These are phyloP conservation scores for Rhododendron kiyosumense DNA, from an alignment of 148 eudicot genomes.

Conservation along the genomic window DNA sequence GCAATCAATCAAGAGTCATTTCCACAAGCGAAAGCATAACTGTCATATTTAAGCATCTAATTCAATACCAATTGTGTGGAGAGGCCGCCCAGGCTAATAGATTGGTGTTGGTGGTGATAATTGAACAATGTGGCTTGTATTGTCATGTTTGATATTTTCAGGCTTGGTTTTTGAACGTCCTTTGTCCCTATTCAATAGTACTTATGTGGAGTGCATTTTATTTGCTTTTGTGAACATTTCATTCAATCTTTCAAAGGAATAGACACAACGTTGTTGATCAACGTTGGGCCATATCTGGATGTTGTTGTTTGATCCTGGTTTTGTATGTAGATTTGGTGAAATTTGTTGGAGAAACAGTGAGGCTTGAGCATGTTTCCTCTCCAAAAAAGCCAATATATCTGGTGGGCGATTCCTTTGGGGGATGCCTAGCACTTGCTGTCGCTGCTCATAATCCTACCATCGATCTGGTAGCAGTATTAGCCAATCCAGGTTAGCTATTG, in stretches of 20 bases:
- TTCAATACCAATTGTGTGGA: neutral
- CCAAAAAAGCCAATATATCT: slow-evolving; percentile 88
- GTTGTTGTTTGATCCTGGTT: slow-evolving; percentile 10
- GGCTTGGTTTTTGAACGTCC: neutral
- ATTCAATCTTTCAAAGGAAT: neutral
- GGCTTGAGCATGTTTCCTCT: slow-evolving; percentile 51
- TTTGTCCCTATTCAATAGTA: neutral
- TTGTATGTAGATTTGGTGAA: slow-evolving; percentile 59
- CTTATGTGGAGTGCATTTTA: neutral
- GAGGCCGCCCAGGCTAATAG: neutral
- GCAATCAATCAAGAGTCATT: neutral
- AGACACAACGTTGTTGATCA: neutral
- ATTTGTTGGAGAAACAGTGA: slow-evolving; percentile 58
- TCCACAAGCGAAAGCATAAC: neutral
- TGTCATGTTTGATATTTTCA: neutral
- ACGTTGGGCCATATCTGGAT: neutral
- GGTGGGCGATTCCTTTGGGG: slow-evolving; percentile 95
- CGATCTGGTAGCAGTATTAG: slow-evolving; percentile 76
- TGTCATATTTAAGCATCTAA: neutral
- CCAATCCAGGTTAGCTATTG: slow-evolving; percentile 80
- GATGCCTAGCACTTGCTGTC: slow-evolving; percentile 86
- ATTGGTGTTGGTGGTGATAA: neutral
- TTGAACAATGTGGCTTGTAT: neutral
- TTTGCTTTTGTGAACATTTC: neutral
- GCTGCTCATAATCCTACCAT: slow-evolving; percentile 81